Evolutionary conservation across 1,284 basidiomycete genomes (phyloP), one percentile per base, ranked within the genome.

Genomic region (Malassezia brasiliensis): DNA sequence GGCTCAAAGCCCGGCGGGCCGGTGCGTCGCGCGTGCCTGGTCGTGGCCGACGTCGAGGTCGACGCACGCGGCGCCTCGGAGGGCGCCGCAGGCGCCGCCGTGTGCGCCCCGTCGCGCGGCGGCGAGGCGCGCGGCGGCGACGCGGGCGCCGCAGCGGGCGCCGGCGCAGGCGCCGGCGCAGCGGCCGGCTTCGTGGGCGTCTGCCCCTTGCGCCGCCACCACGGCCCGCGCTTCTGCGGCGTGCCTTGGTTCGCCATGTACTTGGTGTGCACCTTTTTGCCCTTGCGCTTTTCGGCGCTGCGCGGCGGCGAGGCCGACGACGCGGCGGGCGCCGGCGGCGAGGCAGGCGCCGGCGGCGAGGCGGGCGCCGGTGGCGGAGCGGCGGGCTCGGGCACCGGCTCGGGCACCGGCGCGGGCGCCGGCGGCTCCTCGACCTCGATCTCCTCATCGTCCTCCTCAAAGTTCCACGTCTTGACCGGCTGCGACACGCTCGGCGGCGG

Each of bases 371-470:
- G 25, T 28, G 25, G 25, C 3, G 25, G 25, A 28, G 32, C 11
- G 8, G 32, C 32, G n/a, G 30, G 30, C 44, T 32, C 30, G n/a
- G 44, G 30, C 32, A 11, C 37, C 5, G 35, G 20, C 37, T 7
- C 4, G 6, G 34, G 47, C 31, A 9, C 19, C 15, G 50, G 31
- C 30, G 22, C 36, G 9, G 44, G 37, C 39, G 20, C 32, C n/a
- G 31, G 37, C 41, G 15, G 20, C 15, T 30, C 30, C 34, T 25
- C 32, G 8, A 19, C 8, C 22, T 35, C 42, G n/a, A 12, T 12
- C 22, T 51, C 54, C 20, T 50, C 50, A 36, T 56, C 54, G 14
- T 37, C 54, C 19, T 56, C 54, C 36, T 56, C 54, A 50, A 55
- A 55, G 48, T 55, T 55, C 53, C 47, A 50, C 37, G 34, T 46